Conservation (phyloP, 345 rosid genomes). For the Salix koriyanagi region DNA sequence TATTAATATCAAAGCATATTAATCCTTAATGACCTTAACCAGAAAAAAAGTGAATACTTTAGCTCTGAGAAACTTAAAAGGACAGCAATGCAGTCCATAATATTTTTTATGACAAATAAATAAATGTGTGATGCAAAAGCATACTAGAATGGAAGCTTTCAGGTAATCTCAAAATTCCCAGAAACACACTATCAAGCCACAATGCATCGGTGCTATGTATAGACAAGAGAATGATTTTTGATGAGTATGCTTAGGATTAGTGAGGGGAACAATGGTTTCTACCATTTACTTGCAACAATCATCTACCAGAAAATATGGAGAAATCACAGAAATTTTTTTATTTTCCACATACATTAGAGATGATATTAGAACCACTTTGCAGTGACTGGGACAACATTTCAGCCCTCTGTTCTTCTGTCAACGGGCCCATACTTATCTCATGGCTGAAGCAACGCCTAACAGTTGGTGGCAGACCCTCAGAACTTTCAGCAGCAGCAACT, state of each 20-base stretch:
- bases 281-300: background rate
- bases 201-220: background rate
- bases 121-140: background rate
- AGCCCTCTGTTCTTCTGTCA: conserved; percentile 77
- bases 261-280: background rate
- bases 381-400: conserved; percentile 69
- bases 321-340: conserved; percentile 2
- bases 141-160: background rate
- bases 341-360: conserved; percentile 50
- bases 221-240: conserved; percentile 4
- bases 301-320: background rate
- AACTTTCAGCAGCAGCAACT: conserved; percentile 77
- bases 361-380: conserved; percentile 60
- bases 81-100: conserved; percentile 4
- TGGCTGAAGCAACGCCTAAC: conserved; percentile 97
- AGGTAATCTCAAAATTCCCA: background rate
- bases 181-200: background rate
- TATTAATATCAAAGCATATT: background rate
- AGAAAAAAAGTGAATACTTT: background rate
- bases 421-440: conserved; percentile 70
- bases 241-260: background rate
- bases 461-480: conserved; percentile 80
- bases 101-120: background rate
- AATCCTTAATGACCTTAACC: background rate
- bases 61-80: background rate